These are phyloP conservation scores for Chrysochromulina parva DNA, from an alignment of 78 protist genomes.

Conservation along the genomic window DNA sequence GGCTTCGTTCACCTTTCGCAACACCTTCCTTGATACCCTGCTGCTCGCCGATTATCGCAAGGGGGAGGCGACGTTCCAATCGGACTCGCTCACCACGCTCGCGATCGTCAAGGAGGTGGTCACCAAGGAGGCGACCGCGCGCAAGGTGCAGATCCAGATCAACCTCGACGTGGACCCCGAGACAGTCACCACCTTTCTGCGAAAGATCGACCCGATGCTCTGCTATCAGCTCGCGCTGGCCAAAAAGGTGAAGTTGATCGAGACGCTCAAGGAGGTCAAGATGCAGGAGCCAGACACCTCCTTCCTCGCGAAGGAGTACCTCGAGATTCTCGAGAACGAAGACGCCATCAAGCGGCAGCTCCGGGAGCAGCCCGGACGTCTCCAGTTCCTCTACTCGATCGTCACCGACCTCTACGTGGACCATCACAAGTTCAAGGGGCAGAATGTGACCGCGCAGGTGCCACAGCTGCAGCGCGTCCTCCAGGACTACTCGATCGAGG, in stretches of 20 bases:
- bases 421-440: slow-evolving; percentile 34
- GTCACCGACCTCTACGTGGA: slow-evolving; percentile 40
- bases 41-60: background rate
- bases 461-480: background rate
- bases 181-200: background rate
- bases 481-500: background rate
- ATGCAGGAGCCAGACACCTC: slow-evolving; percentile 33
- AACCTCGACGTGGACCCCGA: background rate
- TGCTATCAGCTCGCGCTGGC: slow-evolving; percentile 26
- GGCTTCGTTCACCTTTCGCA: background rate
- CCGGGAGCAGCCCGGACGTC: background rate
- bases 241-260: slow-evolving; percentile 35
- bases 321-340: background rate
- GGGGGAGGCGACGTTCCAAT: slow-evolving; percentile 31
- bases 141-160: slow-evolving; percentile 9
- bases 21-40: slow-evolving; percentile 36
- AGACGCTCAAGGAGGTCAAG: slow-evolving; percentile 39
- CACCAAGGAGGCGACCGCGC: slow-evolving; percentile 35
- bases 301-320: slow-evolving; percentile 14
- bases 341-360: background rate
- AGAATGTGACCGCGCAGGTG: background rate
- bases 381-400: background rate
- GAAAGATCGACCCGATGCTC: background rate
- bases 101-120: slow-evolving; percentile 52
- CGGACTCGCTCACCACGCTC: slow-evolving; percentile 43